Evolutionary conservation across 2,329 filamentous ascomycete genomes (phyloP), one percentile per base, ranked within the genome.

Genomic region (Didymosphaeria variabile): DNA sequence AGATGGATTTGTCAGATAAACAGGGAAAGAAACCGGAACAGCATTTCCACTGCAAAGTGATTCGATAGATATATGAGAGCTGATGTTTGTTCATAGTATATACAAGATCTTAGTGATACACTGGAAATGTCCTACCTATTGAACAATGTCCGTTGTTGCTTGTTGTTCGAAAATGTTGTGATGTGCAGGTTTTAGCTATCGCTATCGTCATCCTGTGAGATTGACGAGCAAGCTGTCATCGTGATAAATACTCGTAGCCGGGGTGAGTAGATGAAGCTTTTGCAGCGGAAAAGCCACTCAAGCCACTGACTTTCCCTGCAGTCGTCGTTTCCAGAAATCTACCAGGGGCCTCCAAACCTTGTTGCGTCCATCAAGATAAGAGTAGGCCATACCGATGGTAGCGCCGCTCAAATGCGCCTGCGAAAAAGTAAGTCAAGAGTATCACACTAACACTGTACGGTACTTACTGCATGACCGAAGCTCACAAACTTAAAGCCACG

Each of bases 391-490:
- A 4, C 75, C 75, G 4, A 76, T 46, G 8, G 70, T 49, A 15
- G 71, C 69, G 15, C 75, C 75, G 21, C 66, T 67, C 6, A 77
- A 63, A 66, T 77, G 75, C 19, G 75, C 75, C 75, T 77, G 21
- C n/a, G 9, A 19, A 7, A 13, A 15, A 10, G 40, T 76, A 56
- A 76, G 67, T 45, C 3, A 9, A 46, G 15, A n/a, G 38, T 9
- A 31, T 17, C 19, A 32, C 10, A 9, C 12, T 45, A 36, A 15
- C 36, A 3, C 49, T 19, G 13, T 34, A 3, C 9, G 21, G 10
- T 32, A 73, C 75, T 66, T 67, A 76, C 75, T n/a, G 71, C 75
- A 51, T 77, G 75, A 7, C 74, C 75, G 38, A 75, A 67, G 34
- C 71, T 73, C 12, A 75, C 62, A 26, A 71, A 71, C 1, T 58